Evolutionary conservation across 2,329 filamentous ascomycete genomes (phyloP).

Genomic region (Aspergillus fumigatus): DNA sequence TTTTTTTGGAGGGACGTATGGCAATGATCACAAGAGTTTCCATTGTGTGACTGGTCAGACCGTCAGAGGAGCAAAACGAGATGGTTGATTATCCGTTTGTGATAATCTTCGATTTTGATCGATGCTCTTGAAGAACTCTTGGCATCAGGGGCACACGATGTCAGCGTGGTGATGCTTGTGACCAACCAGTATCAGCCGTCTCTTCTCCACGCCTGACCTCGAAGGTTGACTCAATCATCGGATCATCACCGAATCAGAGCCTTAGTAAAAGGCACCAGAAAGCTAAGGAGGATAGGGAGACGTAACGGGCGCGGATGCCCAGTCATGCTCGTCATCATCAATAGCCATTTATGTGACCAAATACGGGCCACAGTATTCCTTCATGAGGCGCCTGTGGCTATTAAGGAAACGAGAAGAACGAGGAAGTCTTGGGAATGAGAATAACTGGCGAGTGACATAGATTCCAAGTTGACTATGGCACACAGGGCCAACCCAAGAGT

Average conservation of each 20-base stretch:
- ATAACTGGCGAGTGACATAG: background rate
- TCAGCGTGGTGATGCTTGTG: slow-evolving; percentile 5
- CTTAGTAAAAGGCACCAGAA: background rate
- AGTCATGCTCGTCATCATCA: background rate
- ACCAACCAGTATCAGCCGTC: slow-evolving; percentile 1
- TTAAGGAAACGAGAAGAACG: background rate
- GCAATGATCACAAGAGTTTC: background rate
- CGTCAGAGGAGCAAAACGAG: background rate
- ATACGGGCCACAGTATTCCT: background rate
- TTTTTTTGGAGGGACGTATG: background rate
- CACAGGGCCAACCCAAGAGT: background rate
- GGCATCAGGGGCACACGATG: background rate
- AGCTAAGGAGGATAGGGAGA: background rate
- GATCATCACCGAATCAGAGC: background rate
- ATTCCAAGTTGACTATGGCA: background rate
- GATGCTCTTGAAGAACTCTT: background rate
- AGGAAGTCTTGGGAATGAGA: background rate
- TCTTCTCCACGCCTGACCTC: background rate
- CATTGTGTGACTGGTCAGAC: background rate
- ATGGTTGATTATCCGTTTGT: background rate
- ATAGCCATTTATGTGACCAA: background rate
- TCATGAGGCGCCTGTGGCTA: background rate
- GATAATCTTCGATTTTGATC: background rate
- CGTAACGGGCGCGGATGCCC: background rate
- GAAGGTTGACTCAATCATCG: background rate